A percentile compares a stretch with the other conserved stretches of the same genome.
phyloP scores from a whole-genome alignment of 78 protist genomes.

The Anaeramoeba flamelloides region DNA sequence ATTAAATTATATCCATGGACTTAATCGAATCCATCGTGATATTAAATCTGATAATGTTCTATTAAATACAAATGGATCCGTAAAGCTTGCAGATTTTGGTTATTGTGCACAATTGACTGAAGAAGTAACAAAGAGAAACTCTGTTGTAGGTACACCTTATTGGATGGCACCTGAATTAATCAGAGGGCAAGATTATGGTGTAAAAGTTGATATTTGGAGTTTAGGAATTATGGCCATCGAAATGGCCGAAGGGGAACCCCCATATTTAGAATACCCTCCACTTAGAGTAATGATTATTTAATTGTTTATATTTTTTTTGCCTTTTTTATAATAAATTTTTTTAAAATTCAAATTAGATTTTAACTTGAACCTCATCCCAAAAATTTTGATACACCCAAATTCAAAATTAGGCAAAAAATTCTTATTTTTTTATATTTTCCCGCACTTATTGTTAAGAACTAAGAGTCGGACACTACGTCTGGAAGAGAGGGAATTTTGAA shows the following conservation, averaged over 20 bases:
- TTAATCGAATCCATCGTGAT: conserved; percentile 67
- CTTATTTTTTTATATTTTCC: too few relatives aligned
- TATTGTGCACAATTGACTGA: conserved; percentile 69
- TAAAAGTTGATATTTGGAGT: conserved; percentile 73
- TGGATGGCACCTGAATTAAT: conserved; percentile 89
- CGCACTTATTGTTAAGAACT: too few relatives aligned
- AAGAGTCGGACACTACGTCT: too few relatives aligned
- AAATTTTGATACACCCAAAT: too few relatives aligned
- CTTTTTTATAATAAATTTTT: too few relatives aligned
- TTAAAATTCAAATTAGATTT: too few relatives aligned
- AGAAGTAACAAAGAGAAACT: conserved; percentile 42
- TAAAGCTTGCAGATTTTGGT: conserved; percentile 78
- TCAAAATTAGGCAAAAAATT: too few relatives aligned
- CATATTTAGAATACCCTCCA: conserved; percentile 67
- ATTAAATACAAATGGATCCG: conserved; percentile 46
- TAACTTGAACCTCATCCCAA: too few relatives aligned
- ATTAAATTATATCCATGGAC: conserved; percentile 54
- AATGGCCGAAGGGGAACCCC: conserved; percentile 75
- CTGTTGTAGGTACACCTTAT: conserved; percentile 82
- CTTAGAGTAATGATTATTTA: too few relatives aligned
- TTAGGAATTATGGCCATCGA: conserved; percentile 76
- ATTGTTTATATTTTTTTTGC: too few relatives aligned
- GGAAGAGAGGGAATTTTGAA: too few relatives aligned
- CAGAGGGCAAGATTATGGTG: conserved; percentile 60
- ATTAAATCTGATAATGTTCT: conserved; percentile 74